These are phyloP conservation scores for Davidsoniella virescens DNA, from an alignment of 2,329 filamentous ascomycete species.

Conservation along the genomic window DNA sequence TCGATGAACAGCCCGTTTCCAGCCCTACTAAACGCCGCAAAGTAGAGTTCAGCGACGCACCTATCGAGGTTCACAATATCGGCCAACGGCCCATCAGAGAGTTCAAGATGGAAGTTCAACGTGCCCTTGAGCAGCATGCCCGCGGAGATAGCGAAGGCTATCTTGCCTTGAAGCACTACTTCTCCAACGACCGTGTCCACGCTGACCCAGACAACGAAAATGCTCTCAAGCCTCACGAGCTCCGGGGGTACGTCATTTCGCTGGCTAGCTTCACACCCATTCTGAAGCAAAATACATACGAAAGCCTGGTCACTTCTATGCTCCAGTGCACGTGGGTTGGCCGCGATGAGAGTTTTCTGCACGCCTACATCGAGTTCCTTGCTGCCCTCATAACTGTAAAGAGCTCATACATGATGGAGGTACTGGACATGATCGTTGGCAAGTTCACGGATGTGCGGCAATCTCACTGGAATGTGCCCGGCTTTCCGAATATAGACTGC, in stretches of 20 bases:
- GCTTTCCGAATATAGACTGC: slow-evolving; percentile 43
- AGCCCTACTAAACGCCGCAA: slow-evolving; percentile 37
- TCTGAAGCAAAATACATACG: slow-evolving; percentile 40
- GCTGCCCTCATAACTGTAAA: slow-evolving; percentile 67
- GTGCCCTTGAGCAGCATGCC: slow-evolving; percentile 39
- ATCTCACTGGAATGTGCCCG: slow-evolving; percentile 31
- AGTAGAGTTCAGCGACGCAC: slow-evolving; percentile 42
- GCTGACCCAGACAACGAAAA: slow-evolving; percentile 30
- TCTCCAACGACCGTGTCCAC: slow-evolving; percentile 30
- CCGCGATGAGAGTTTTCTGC: slow-evolving; percentile 47
- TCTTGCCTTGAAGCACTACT: slow-evolving; percentile 43
- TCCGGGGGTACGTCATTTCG: slow-evolving; percentile 46
- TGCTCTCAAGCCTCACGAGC: slow-evolving; percentile 33
- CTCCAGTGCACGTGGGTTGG: slow-evolving; percentile 49
- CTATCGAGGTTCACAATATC: slow-evolving; percentile 40
- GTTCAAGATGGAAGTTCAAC: slow-evolving; percentile 37
- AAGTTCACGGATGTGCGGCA: slow-evolving; percentile 47
- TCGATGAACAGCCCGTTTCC: slow-evolving; percentile 23
- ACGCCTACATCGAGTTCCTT: slow-evolving; percentile 51
- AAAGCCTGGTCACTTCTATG: slow-evolving; percentile 40
- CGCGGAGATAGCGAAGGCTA: slow-evolving; percentile 43
- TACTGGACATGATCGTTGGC: slow-evolving; percentile 66
- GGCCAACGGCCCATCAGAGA: slow-evolving; percentile 36
- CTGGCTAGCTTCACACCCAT: slow-evolving; percentile 44
- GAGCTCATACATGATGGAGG: slow-evolving; percentile 55